Percentiles rank a stretch among this genome's conserved stretches.
phyloP scores from a whole-genome alignment of 108 stramenopile genomes.

The Licmophora abbreviata region DNA sequence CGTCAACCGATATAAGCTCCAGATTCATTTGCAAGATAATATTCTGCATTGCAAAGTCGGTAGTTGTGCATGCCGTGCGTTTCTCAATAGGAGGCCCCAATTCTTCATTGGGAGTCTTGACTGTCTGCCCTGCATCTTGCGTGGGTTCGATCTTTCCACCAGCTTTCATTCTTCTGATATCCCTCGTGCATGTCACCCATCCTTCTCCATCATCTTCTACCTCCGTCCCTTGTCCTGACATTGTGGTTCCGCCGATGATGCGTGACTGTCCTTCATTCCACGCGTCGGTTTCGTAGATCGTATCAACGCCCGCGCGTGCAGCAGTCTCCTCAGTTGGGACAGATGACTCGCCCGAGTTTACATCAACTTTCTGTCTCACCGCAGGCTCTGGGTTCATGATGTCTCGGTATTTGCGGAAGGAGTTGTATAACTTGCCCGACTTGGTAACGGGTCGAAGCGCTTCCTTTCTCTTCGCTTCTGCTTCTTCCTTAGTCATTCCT shows the following conservation, averaged over 20 bases:
- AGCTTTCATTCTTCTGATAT: slow-evolving; percentile 53
- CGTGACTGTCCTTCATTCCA: slow-evolving; percentile 27
- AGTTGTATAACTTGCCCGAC: slow-evolving; percentile 61
- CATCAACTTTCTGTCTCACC: slow-evolving; percentile 18
- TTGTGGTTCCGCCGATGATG: slow-evolving; percentile 37
- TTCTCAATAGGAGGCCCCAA: slow-evolving; percentile 36
- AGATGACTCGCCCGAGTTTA: neutral
- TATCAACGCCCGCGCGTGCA: slow-evolving; percentile 3
- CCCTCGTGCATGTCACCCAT: slow-evolving; percentile 71
- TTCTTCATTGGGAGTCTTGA: neutral
- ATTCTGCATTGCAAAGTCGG: slow-evolving; percentile 99
- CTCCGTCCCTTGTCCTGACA: slow-evolving; percentile 36
- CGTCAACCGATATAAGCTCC: slow-evolving; percentile 80
- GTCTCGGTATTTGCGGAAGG: slow-evolving; percentile 59
- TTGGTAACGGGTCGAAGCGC: slow-evolving; percentile 35
- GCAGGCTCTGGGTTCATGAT: slow-evolving; percentile 28
- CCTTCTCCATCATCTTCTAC: slow-evolving; percentile 87
- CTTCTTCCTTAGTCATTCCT: slow-evolving; percentile 26
- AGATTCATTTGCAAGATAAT: slow-evolving; percentile 96
- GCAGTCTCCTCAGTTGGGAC: slow-evolving; percentile 3
- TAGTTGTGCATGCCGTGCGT: slow-evolving; percentile 91
- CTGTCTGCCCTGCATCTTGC: neutral
- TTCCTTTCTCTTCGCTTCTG: slow-evolving; percentile 27
- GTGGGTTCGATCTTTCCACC: slow-evolving; percentile 31
- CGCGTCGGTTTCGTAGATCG: slow-evolving; percentile 5